phyloP scores from a whole-genome alignment of 257 asterid species.

The Solanum chiquidenum region DNA sequence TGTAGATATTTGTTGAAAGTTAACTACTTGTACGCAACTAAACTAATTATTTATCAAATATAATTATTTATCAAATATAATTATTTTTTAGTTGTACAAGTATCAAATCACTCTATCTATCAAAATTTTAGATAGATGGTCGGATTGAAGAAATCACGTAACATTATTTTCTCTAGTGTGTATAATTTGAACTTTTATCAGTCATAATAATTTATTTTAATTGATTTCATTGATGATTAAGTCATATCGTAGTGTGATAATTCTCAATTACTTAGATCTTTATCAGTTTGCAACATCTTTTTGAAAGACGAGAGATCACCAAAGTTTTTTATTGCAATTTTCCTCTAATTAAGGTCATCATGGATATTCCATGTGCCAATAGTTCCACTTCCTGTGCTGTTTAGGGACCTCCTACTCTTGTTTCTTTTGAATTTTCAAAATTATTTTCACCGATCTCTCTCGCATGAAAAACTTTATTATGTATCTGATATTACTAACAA shows the following conservation, averaged over 20 bases:
- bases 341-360: not conserved
- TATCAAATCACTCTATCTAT: not conserved
- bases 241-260: not conserved
- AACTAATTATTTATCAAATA: not conserved
- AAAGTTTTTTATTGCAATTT: not conserved
- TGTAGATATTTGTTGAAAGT: not conserved
- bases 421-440: not conserved
- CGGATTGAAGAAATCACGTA: not conserved
- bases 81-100: no score
- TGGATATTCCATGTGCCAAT: not conserved
- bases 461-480: no score
- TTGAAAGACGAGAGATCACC: not conserved
- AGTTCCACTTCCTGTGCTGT: not conserved
- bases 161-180: not conserved
- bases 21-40: not conserved
- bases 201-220: not conserved
- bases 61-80: no score
- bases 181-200: not conserved
- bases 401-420: not conserved
- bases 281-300: not conserved
- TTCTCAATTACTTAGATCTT: not conserved
- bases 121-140: not conserved
- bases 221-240: not conserved
- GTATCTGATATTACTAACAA: not conserved
- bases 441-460: not conserved